Evolutionary conservation across 2,329 filamentous ascomycete species (phyloP).

Genomic region (Claviceps quebecensis): DNA sequence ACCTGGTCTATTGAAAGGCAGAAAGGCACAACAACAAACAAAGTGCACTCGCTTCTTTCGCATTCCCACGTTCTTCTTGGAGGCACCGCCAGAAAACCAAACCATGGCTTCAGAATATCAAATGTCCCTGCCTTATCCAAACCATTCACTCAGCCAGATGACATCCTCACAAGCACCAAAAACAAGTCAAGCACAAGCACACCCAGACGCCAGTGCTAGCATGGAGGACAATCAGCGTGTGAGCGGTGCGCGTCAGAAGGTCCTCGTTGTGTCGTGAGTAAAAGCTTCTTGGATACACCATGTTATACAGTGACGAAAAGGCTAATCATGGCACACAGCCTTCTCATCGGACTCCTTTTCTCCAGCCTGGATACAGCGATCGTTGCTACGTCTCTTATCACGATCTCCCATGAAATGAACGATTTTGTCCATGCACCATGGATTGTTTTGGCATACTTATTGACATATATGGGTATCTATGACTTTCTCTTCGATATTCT

Average conservation of each 20-base stretch:
- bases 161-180: constrained; percentile 7
- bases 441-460: constrained; percentile 40
- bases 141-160: constrained; percentile 19
- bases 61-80: constrained; percentile 1
- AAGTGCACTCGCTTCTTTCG: constrained; percentile 1
- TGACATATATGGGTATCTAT: constrained; percentile 38
- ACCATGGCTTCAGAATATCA: constrained; percentile 15
- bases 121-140: constrained; percentile 20
- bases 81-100: neutral
- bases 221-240: constrained; percentile 2
- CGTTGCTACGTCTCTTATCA: constrained; percentile 43
- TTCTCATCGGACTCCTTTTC: constrained; percentile 39
- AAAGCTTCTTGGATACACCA: neutral
- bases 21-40: neutral
- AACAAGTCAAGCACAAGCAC: neutral
- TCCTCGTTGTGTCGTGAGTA: constrained; percentile 23
- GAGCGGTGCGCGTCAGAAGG: constrained; percentile 12
- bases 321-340: constrained; percentile 16
- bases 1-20: neutral
- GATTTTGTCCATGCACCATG: constrained; percentile 39
- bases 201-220: neutral
- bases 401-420: constrained; percentile 36
- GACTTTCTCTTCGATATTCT: neutral
- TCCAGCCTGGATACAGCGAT: constrained; percentile 45
- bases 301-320: neutral